Percentiles rank a stretch among this genome's conserved stretches.
These are phyloP conservation scores for Fusarium setosum DNA, from an alignment of 2,329 filamentous ascomycete species.

Conservation along the genomic window DNA sequence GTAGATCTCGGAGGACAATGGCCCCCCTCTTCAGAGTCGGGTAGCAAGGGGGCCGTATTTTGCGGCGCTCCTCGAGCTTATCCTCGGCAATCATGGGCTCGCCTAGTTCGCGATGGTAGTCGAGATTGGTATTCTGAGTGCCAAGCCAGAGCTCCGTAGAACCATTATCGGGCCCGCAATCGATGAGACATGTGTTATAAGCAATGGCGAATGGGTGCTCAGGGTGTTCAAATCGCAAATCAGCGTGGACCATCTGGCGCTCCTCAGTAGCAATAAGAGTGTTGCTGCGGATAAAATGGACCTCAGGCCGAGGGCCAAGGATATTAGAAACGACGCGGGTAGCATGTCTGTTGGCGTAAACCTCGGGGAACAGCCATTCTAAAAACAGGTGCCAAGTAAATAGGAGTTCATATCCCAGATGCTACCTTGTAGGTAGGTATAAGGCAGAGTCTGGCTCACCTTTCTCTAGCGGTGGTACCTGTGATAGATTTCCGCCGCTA, in stretches of 20 bases:
- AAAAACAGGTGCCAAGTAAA: background rate
- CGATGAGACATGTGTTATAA: slow-evolving; percentile 5
- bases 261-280: background rate
- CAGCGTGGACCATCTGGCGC: background rate
- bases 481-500: background rate
- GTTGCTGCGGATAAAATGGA: background rate
- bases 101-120: slow-evolving; percentile 4
- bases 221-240: background rate
- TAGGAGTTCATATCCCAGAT: too few relatives aligned
- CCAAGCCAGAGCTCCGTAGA: slow-evolving; percentile 11
- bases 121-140: slow-evolving; percentile 8
- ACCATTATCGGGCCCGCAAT: slow-evolving; percentile 6
- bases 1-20: background rate
- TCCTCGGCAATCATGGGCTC: slow-evolving; percentile 10
- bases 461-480: background rate
- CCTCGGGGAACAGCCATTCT: background rate
- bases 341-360: background rate
- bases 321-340: background rate
- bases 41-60: background rate
- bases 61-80: slow-evolving; percentile 4
- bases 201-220: background rate
- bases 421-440: background rate
- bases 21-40: background rate
- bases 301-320: background rate
- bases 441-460: background rate